A percentile compares a stretch with the other conserved stretches of the same genome.
Evolutionary conservation across 1,284 basidiomycete species (phyloP).

Genomic region (Puccinia coronata): DNA sequence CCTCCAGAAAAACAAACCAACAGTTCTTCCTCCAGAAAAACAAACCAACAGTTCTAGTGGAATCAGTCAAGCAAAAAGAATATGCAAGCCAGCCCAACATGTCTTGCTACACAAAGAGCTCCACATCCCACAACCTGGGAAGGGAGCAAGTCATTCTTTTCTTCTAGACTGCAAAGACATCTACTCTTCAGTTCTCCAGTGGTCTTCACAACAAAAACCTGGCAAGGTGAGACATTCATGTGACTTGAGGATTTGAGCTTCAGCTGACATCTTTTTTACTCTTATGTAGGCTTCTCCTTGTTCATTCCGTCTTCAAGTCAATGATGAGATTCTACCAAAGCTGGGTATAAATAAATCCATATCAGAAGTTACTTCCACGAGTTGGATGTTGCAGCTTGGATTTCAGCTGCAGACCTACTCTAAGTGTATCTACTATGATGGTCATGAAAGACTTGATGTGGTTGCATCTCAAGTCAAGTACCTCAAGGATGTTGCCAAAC

Average conservation of each 20-base stretch:
- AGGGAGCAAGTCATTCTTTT: too few species aligned
- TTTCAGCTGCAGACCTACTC: background rate
- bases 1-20: too few species aligned
- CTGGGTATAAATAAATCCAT: background rate
- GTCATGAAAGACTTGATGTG: background rate
- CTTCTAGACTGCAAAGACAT: background rate
- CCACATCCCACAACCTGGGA: too few species aligned
- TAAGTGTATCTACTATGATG: slow-evolving; percentile 6
- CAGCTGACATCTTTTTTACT: too few species aligned
- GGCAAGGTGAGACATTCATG: background rate
- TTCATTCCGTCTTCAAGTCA: background rate
- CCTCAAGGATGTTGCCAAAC: background rate
- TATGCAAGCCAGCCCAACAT: too few species aligned
- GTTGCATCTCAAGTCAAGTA: background rate
- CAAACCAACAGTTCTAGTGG: too few species aligned
- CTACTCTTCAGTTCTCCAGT: too few species aligned
- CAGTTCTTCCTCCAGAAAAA: too few species aligned
- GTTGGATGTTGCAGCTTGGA: background rate
- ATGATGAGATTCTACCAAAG: background rate
- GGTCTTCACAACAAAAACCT: background rate
- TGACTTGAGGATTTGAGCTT: background rate
- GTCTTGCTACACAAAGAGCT: too few species aligned
- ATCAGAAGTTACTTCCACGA: background rate
- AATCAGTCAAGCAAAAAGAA: too few species aligned
- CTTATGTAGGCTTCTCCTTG: background rate